A percentile compares a stretch with the other conserved stretches of the same genome.
These are phyloP conservation scores for Sordaria brevicollis DNA, from an alignment of 495 filamentous ascomycete species.

Conservation along the genomic window DNA sequence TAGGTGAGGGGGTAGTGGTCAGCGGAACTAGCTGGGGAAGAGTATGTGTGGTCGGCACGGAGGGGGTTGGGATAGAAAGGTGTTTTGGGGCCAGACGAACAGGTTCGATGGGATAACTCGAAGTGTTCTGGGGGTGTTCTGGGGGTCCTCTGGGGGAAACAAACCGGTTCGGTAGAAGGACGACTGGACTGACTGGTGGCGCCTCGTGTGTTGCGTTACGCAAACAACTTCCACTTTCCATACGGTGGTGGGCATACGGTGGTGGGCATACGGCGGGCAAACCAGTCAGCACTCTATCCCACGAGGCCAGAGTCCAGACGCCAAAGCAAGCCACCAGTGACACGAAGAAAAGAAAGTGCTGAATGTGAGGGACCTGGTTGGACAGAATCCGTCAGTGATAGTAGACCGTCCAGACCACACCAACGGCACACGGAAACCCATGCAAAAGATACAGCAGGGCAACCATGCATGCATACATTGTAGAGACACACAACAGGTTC, in stretches of 20 bases:
- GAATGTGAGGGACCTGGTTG: too few relatives aligned
- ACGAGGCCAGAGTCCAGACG: neutral
- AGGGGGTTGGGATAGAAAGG: neutral
- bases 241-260: too few relatives aligned
- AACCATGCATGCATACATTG: too few relatives aligned
- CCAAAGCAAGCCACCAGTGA: neutral
- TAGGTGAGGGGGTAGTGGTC: slow-evolving; percentile 8
- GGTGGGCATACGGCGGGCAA: neutral
- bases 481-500: neutral
- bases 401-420: neutral
- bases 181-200: neutral
- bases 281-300: neutral
- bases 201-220: neutral
- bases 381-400: neutral
- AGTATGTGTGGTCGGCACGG: slow-evolving; percentile 4
- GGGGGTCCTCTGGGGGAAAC: neutral
- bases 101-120: too few relatives aligned
- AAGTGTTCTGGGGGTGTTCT: neutral
- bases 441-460: too few relatives aligned
- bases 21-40: too few relatives aligned
- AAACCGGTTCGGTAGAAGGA: neutral
- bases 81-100: too few relatives aligned
- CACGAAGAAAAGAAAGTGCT: neutral
- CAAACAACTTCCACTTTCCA: too few relatives aligned
- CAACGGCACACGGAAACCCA: neutral